These are phyloP conservation scores for Davidsoniella australis DNA, from an alignment of 2,329 filamentous ascomycete genomes.

Conservation along the genomic window DNA sequence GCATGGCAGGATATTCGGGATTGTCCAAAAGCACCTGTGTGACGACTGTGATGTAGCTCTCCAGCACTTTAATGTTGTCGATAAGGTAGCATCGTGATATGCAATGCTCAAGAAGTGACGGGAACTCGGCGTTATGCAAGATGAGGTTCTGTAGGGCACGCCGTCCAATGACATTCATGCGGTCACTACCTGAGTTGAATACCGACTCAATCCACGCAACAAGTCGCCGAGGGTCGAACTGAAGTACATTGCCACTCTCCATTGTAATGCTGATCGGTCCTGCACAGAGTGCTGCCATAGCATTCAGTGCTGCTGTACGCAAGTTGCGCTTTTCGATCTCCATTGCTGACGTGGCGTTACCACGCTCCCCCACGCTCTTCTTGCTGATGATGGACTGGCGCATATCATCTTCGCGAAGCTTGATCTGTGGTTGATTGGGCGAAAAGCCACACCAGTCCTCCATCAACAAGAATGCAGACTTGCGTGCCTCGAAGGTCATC, in stretches of 20 bases:
- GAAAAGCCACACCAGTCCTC: conserved; percentile 99
- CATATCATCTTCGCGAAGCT: conserved; percentile 72
- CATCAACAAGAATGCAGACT: conserved; percentile 91
- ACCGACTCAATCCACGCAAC: conserved; percentile 91
- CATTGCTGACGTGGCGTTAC: conserved; percentile 71
- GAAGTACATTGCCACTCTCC: conserved; percentile 69
- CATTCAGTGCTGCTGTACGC: conserved; percentile 73
- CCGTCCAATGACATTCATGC: conserved; percentile 77
- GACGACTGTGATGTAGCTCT: conserved; percentile 90
- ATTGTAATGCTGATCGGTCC: conserved; percentile 74
- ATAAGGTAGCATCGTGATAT: conserved; percentile 82
- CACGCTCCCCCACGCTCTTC: conserved; percentile 57
- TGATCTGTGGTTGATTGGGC: conserved; percentile 70
- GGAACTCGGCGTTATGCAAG: conserved; percentile 72
- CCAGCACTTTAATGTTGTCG: conserved; percentile 64
- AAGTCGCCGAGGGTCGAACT: conserved; percentile 86
- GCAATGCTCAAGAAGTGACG: conserved; percentile 73
- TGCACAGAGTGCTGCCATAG: conserved; percentile 86
- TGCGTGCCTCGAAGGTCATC: conserved; percentile 94
- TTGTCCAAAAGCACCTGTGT: conserved; percentile 73
- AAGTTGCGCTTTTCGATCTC: conserved; percentile 95
- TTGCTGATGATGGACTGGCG: conserved; percentile 68
- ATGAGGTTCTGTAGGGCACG: conserved; percentile 81
- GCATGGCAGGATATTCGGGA: conserved; percentile 64
- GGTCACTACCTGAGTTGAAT: conserved; percentile 80